These are phyloP conservation scores for Boletus bicolor DNA, from an alignment of 768 basidiomycete genomes.

Conservation along the genomic window DNA sequence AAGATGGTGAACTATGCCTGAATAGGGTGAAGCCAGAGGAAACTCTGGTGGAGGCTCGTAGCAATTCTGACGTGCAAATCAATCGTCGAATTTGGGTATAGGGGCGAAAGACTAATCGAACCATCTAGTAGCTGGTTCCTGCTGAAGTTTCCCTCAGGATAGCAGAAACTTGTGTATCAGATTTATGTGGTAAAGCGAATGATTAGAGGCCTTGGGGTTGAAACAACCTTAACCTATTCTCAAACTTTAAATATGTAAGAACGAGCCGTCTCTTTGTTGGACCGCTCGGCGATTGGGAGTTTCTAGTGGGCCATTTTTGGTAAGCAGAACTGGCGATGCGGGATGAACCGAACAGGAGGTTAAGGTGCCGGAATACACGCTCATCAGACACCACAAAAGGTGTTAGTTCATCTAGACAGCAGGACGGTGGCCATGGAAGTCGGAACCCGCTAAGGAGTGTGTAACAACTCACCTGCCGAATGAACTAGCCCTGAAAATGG, in stretches of 20 bases:
- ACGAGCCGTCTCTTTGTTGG: slow-evolving; percentile 47
- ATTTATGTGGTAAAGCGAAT: slow-evolving; percentile 60
- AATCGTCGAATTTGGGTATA: slow-evolving; percentile 94
- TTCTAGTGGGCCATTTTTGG: slow-evolving; percentile 74
- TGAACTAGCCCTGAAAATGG: no score
- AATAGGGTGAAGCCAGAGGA: slow-evolving; percentile 92
- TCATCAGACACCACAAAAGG: no score
- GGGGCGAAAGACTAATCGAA: slow-evolving; percentile 96
- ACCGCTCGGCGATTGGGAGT: slow-evolving; percentile 57
- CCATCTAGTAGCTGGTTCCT: slow-evolving; percentile 92
- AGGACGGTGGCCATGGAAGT: no score
- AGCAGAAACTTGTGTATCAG: no score
- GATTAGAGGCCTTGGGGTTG: no score
- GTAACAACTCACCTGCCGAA: no score
- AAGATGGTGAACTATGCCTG: slow-evolving; percentile 90
- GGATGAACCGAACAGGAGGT: slow-evolving; percentile 52
- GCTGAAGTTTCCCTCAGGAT: slow-evolving; percentile 52
- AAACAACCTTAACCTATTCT: slow-evolving; percentile 70
- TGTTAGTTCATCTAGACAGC: no score
- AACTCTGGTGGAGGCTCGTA: slow-evolving; percentile 95
- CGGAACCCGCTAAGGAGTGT: no score
- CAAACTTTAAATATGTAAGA: slow-evolving; percentile 35
- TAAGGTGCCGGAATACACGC: no score
- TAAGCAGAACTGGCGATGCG: slow-evolving; percentile 71
- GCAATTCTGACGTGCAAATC: slow-evolving; percentile 97